Conservation (phyloP, 1,284 basidiomycete species). For the Schizophyllum commune region DNA sequence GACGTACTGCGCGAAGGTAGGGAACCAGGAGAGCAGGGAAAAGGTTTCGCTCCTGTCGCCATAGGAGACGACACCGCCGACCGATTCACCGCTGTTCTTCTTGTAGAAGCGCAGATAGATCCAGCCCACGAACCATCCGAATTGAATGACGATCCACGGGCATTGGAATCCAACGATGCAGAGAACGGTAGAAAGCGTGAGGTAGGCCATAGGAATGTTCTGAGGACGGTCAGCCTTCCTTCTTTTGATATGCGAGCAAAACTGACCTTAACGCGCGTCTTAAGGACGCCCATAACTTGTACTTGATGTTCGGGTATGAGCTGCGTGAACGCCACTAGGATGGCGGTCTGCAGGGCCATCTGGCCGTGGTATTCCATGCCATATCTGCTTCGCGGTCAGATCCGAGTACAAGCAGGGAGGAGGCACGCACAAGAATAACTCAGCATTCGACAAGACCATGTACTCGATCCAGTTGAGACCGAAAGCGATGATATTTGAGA, state of each 20-base stretch:
- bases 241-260: neutral
- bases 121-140: constrained; percentile 96
- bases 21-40: constrained; percentile 95
- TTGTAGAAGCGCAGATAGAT: constrained; percentile 97
- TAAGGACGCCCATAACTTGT: constrained; percentile 82
- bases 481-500: constrained; percentile 83
- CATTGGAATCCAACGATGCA: constrained; percentile 85
- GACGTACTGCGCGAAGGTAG: constrained; percentile 80
- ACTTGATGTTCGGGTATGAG: constrained; percentile 97
- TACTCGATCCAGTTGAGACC: constrained; percentile 80
- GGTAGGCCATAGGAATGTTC: constrained; percentile 90
- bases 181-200: constrained; percentile 86
- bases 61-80: constrained; percentile 55
- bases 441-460: constrained; percentile 53
- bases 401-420: constrained; percentile 1
- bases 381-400: constrained; percentile 44
- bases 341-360: constrained; percentile 84
- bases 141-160: constrained; percentile 95
- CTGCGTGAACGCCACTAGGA: constrained; percentile 95
- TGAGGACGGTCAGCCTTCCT: constrained; percentile 5
- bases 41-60: constrained; percentile 97
- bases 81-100: constrained; percentile 55
- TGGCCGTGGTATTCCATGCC: constrained; percentile 88
- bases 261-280: constrained; percentile 80
- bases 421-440: constrained; percentile 65